These are phyloP conservation scores for Ustilago tritici DNA, from an alignment of 1,284 basidiomycete genomes.

Conservation along the genomic window DNA sequence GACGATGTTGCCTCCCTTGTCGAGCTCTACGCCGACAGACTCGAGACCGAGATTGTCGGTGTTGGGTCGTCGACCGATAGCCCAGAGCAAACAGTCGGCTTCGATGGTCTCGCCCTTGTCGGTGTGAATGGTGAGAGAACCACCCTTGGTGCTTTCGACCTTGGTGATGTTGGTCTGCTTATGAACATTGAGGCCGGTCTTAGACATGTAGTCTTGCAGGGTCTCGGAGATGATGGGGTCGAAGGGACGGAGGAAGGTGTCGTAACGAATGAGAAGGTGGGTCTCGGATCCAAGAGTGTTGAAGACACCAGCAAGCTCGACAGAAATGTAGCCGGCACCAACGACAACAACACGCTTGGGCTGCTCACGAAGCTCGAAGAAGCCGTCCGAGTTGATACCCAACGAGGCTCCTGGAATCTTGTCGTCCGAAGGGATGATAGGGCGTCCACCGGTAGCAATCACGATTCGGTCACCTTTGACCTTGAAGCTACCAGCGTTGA, in stretches of 20 bases:
- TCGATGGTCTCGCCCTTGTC: constrained; percentile 79
- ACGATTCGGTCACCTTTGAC: constrained; percentile 65
- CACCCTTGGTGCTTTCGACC: constrained; percentile 75
- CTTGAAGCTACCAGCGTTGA: constrained; percentile 71
- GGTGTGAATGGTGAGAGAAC: constrained; percentile 62
- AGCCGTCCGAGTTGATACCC: constrained; percentile 93
- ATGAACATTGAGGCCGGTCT: constrained; percentile 89
- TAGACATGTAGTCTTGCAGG: constrained; percentile 92
- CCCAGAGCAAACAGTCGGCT: constrained; percentile 91
- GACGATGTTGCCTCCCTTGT: constrained; percentile 82
- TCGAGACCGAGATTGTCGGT: constrained; percentile 84
- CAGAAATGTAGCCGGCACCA: constrained; percentile 96
- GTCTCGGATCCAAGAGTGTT: constrained; percentile 76
- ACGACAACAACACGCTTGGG: constrained; percentile 93
- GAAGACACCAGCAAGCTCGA: constrained; percentile 75
- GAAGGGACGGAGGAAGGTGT: constrained; percentile 90
- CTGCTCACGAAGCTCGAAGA: constrained; percentile 90
- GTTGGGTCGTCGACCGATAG: constrained; percentile 87
- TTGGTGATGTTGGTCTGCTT: constrained; percentile 80
- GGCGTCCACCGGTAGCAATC: constrained; percentile 87
- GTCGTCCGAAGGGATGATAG: constrained; percentile 82
- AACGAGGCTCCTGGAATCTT: constrained; percentile 88
- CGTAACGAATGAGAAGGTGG: constrained; percentile 88
- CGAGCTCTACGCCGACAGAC: constrained; percentile 80
- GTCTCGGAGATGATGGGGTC: constrained; percentile 88